Evolutionary conservation across 179 eudicot species (phyloP).

Genomic region (Vitellaria paradoxa): DNA sequence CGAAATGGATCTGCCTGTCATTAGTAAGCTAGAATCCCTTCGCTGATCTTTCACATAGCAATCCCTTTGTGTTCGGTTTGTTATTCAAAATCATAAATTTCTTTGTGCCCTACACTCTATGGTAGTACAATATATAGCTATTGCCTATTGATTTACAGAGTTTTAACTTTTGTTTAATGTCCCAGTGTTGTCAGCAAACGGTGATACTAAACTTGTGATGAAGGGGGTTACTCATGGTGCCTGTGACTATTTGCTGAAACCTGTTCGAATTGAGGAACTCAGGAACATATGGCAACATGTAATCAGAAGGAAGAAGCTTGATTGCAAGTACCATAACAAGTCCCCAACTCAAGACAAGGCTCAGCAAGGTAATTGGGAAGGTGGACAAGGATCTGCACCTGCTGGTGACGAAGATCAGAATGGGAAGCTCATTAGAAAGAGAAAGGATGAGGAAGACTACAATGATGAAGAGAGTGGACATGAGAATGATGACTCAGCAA

Average conservation of each 20-base stretch:
- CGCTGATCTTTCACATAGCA: not conserved
- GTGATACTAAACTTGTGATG: slow-evolving; percentile 68
- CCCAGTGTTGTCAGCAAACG: slow-evolving; percentile 75
- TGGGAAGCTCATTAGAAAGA: slow-evolving; percentile 33
- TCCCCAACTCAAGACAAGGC: slow-evolving; percentile 27
- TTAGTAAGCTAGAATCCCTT: slow-evolving; percentile 46
- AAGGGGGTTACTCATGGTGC: slow-evolving; percentile 79
- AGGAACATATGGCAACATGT: slow-evolving; percentile 94
- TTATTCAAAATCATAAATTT: not conserved
- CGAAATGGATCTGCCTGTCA: slow-evolving; percentile 86
- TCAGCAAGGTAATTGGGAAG: slow-evolving; percentile 27
- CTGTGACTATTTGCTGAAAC: slow-evolving; percentile 76
- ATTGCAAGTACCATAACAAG: slow-evolving; percentile 27
- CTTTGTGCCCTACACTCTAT: not conserved
- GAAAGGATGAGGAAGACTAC: slow-evolving; percentile 49
- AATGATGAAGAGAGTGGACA: slow-evolving; percentile 37
- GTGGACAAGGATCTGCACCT: slow-evolving; percentile 23
- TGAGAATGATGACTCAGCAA: slow-evolving; percentile 50
- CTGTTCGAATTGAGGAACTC: slow-evolving; percentile 72
- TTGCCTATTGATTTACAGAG: not conserved
- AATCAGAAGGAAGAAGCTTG: slow-evolving; percentile 46
- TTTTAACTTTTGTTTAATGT: slow-evolving; percentile 5
- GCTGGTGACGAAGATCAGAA: slow-evolving; percentile 30
- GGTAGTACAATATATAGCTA: not conserved
- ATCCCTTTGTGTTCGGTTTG: not conserved